phyloP scores from a whole-genome alignment of 129 eudicot genomes.

The Gnaphalium uliginosum region DNA sequence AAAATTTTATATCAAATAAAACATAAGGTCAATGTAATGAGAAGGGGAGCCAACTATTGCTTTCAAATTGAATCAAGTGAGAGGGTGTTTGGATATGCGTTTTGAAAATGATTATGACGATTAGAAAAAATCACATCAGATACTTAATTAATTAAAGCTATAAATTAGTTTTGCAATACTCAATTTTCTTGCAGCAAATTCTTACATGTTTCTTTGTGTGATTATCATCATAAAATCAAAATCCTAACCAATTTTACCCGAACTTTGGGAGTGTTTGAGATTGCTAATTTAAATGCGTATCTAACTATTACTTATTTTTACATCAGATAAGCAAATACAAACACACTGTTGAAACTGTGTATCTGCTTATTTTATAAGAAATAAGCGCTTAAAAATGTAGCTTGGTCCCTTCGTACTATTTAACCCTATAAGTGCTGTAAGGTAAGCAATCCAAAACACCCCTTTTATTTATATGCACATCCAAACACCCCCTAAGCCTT shows the following conservation, averaged over 20 bases:
- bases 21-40: constrained; percentile 2
- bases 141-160: no score
- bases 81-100: background rate
- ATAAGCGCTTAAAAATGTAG: no score
- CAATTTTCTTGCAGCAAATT: background rate
- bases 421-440: no score
- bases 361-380: no score
- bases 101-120: background rate
- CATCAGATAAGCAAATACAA: no score
- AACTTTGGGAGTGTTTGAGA: background rate
- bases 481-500: constrained; percentile 10
- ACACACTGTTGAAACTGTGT: no score
- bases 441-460: background rate
- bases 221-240: background rate
- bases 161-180: background rate
- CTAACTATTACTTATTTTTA: no score
- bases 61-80: background rate
- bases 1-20: background rate
- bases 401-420: no score
- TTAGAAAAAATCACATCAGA: no score
- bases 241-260: background rate
- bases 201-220: background rate
- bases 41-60: constrained; percentile 9
- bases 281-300: no score
- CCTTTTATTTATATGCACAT: background rate